A percentile compares a stretch with the other conserved stretches of the same genome.
Evolutionary conservation across 2,329 filamentous ascomycete species (phyloP).

Genomic region (Lecanicillium sp.): DNA sequence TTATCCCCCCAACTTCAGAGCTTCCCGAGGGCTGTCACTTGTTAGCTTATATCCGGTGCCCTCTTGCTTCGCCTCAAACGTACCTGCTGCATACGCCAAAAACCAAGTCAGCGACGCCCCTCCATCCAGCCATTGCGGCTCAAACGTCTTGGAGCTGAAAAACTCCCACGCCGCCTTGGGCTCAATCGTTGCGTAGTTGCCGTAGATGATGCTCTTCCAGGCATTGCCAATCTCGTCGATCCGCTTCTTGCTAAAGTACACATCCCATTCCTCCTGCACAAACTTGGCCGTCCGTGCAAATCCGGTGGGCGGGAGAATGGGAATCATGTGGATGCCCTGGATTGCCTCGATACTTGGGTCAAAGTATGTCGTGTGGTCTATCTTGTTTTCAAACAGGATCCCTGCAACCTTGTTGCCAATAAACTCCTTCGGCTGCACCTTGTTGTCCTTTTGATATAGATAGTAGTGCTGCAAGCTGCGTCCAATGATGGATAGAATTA

Average conservation of each 20-base stretch:
- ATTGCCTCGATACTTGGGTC: constrained; percentile 65
- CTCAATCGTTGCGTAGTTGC: constrained; percentile 73
- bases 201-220: constrained; percentile 81
- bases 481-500: constrained; percentile 74
- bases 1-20: too few relatives aligned
- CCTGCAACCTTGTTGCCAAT: constrained; percentile 68
- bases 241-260: constrained; percentile 64
- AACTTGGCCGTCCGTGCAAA: constrained; percentile 62
- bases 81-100: constrained; percentile 68
- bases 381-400: constrained; percentile 88
- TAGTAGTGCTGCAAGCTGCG: constrained; percentile 75
- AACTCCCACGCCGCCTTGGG: constrained; percentile 64
- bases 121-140: constrained; percentile 66
- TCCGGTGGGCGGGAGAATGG: constrained; percentile 59
- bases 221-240: constrained; percentile 60
- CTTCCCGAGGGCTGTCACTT: too few relatives aligned
- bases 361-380: constrained; percentile 89
- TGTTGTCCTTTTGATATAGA: constrained; percentile 65
- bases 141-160: constrained; percentile 60
- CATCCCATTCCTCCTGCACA: constrained; percentile 74
- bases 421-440: constrained; percentile 64
- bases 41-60: too few relatives aligned
- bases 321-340: constrained; percentile 76
- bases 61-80: constrained; percentile 24
- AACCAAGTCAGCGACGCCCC: constrained; percentile 84